These are phyloP conservation scores for Cinnamomum micranthum DNA, from an alignment of 164 flowering plant genomes.

Conservation along the genomic window DNA sequence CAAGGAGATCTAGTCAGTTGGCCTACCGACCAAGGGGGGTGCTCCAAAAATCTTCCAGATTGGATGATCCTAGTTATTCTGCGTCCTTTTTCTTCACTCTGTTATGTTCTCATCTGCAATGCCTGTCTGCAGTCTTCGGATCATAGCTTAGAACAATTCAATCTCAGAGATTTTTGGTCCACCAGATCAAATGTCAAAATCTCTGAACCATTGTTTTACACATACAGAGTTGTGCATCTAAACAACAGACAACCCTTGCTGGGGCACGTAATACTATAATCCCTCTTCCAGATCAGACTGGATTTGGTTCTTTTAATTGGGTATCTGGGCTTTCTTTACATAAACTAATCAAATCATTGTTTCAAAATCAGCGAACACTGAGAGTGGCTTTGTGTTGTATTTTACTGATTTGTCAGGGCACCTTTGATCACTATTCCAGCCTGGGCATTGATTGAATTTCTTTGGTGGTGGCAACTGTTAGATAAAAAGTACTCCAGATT, in stretches of 20 bases:
- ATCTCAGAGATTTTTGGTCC: background rate
- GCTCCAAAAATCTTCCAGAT: background rate
- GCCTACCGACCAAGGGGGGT: background rate
- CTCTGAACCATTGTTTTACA: background rate
- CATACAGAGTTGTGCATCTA: background rate
- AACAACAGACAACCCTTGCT: background rate
- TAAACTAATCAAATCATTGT: constrained; percentile 1
- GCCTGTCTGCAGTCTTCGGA: background rate
- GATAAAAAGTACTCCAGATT: background rate
- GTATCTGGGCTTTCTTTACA: background rate
- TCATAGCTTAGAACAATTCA: background rate
- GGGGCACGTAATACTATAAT: background rate
- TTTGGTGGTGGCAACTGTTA: constrained; percentile 17
- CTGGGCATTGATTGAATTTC: constrained; percentile 77
- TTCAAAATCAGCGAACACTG: constrained; percentile 1
- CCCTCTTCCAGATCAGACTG: background rate
- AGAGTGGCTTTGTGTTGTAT: constrained; percentile 23
- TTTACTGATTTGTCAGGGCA: constrained; percentile 60
- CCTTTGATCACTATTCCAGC: constrained; percentile 69
- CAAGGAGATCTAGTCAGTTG: background rate
- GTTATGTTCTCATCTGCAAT: background rate
- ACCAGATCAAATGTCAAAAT: background rate
- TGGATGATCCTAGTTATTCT: background rate
- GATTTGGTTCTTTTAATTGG: background rate
- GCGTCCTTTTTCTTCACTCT: background rate